These are phyloP conservation scores for Actinomucor elegans DNA, from an alignment of 371 early-diverging fungal species.

Conservation along the genomic window DNA sequence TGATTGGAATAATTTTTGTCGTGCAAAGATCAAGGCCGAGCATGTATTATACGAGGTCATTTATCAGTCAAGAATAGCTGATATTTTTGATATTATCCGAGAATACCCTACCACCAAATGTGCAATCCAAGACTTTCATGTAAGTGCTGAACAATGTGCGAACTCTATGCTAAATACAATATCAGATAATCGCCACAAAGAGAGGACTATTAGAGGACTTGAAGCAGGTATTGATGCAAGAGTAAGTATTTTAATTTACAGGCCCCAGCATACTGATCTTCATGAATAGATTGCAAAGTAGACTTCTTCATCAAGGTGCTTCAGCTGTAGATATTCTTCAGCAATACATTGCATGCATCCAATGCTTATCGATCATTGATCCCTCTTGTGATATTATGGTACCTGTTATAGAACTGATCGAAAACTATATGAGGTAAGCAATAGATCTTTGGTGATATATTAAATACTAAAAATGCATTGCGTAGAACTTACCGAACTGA, in stretches of 20 bases:
- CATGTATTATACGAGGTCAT: slow-evolving; percentile 20
- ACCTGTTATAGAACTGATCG: slow-evolving; percentile 24
- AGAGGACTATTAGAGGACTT: slow-evolving; percentile 15
- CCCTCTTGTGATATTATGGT: slow-evolving; percentile 32
- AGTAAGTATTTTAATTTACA: slow-evolving; percentile 17
- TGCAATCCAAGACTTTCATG: slow-evolving; percentile 29
- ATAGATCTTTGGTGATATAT: neutral
- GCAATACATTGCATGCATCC: slow-evolving; percentile 34
- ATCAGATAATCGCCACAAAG: slow-evolving; percentile 16
- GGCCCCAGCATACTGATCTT: too few species aligned
- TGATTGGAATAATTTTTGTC: slow-evolving; percentile 17
- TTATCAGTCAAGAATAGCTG: slow-evolving; percentile 12
- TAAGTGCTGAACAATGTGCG: slow-evolving; percentile 7
- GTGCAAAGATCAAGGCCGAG: slow-evolving; percentile 19
- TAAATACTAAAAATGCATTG: neutral
- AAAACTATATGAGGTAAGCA: slow-evolving; percentile 28
- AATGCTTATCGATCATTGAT: slow-evolving; percentile 30
- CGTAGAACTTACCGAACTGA: slow-evolving; percentile 26
- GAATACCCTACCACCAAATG: slow-evolving; percentile 31
- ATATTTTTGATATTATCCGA: slow-evolving; percentile 41
- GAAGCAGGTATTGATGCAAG: slow-evolving; percentile 20
- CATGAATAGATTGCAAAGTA: slow-evolving; percentile 22
- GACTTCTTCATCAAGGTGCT: slow-evolving; percentile 40
- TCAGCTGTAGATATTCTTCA: slow-evolving; percentile 33
- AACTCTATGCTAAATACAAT: neutral